These are phyloP conservation scores for Diplodia sapinea DNA, from an alignment of 2,329 filamentous ascomycete genomes.

Conservation along the genomic window DNA sequence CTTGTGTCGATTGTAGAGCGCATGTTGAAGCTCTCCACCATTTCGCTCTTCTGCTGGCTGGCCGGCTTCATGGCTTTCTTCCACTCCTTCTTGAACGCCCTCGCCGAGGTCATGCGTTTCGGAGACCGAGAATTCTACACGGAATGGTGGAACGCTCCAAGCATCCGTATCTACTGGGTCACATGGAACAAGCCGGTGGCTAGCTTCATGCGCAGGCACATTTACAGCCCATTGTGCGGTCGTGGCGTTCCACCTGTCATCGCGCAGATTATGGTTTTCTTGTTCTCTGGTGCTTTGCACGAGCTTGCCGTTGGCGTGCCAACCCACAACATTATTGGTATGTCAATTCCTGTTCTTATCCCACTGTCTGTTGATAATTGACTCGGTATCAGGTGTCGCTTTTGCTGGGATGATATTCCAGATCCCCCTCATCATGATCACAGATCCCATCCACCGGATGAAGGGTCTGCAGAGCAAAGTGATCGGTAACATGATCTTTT, in stretches of 20 bases:
- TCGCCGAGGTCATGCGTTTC: conserved; percentile 88
- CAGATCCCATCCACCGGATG: conserved; percentile 78
- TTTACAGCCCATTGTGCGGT: conserved; percentile 86
- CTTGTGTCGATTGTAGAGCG: conserved; percentile 83
- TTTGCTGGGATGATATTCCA: conserved; percentile 95
- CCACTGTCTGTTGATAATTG: conserved; percentile 31
- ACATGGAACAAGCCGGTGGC: conserved; percentile 98
- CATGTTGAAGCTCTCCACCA: conserved; percentile 92
- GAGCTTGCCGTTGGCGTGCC: conserved; percentile 92
- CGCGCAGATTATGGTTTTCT: conserved; percentile 83
- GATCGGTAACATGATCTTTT: conserved; percentile 92
- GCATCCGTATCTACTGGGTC: conserved; percentile 87
- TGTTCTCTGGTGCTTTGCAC: conserved; percentile 86
- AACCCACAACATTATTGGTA: conserved; percentile 89
- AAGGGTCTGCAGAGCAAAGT: conserved; percentile 76
- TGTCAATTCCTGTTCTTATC: conserved; percentile 7
- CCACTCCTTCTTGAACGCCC: conserved; percentile 87
- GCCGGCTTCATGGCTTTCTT: conserved; percentile 97
- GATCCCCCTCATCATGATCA: conserved; percentile 83
- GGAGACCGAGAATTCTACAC: conserved; percentile 94
- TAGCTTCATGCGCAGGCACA: conserved; percentile 92
- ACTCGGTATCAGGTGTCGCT: conserved; percentile 71
- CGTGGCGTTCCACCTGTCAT: conserved; percentile 74
- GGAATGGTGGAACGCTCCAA: conserved; percentile 91
- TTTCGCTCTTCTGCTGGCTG: conserved; percentile 95